Conservation (phyloP, 768 basidiomycete genomes). For the Lentinula boryana region DNA sequence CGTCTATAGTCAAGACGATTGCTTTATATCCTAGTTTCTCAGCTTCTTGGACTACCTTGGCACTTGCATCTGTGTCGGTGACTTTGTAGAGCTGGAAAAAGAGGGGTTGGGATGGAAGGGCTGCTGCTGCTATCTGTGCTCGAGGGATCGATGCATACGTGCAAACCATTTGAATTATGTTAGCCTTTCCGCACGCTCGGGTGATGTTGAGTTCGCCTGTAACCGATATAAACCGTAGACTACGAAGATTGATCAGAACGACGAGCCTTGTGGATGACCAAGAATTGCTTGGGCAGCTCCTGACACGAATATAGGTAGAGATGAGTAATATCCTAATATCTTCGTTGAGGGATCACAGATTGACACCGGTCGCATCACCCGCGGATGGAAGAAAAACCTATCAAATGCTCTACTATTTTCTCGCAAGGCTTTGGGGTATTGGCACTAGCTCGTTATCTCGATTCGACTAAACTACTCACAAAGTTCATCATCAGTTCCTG, state of each 20-base stretch:
- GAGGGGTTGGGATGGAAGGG: conserved; percentile 49
- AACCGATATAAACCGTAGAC: not conserved
- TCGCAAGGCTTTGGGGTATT: conserved; percentile 33
- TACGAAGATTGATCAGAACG: not conserved
- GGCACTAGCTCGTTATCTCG: too few relatives aligned
- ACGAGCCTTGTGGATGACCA: conserved; percentile 61
- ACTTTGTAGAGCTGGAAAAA: conserved; percentile 90
- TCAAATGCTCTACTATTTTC: conserved; percentile 75
- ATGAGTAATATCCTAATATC: conserved; percentile 66
- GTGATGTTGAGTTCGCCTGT: conserved; percentile 83
- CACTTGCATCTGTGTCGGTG: conserved; percentile 57
- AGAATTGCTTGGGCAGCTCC: conserved; percentile 81
- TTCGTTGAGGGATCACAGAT: conserved; percentile 63
- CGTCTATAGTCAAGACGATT: conserved; percentile 90
- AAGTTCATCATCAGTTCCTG: conserved; percentile 81
- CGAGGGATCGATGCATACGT: conserved; percentile 69
- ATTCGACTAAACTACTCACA: conserved; percentile 35
- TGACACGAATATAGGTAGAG: conserved; percentile 78
- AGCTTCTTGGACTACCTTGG: conserved; percentile 66
- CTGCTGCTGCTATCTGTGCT: conserved; percentile 52
- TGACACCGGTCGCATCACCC: conserved; percentile 67
- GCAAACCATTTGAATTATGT: conserved; percentile 84
- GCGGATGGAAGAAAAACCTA: conserved; percentile 82
- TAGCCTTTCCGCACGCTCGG: conserved; percentile 53
- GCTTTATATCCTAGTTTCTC: conserved; percentile 76